Conservation (phyloP, 2,329 filamentous ascomycete genomes). For the Dactylellina haptotyla region DNA sequence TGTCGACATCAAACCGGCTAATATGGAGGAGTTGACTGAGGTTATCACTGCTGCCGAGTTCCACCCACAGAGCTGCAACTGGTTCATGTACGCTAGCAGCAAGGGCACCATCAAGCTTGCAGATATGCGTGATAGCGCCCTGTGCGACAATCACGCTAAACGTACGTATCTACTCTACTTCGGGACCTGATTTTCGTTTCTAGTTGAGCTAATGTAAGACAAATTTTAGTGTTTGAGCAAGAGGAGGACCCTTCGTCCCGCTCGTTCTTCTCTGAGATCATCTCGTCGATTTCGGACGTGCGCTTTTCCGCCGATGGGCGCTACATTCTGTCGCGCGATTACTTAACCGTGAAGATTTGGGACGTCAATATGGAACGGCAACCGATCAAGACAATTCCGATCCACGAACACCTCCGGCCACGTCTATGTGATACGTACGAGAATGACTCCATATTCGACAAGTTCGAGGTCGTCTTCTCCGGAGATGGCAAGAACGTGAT, state of each 20-base stretch:
- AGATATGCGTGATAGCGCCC: constrained; percentile 95
- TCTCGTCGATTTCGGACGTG: constrained; percentile 98
- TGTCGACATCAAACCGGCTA: constrained; percentile 98
- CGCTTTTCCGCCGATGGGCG: constrained; percentile 95
- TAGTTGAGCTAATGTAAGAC: constrained; percentile 53
- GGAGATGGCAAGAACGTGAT: constrained; percentile 99
- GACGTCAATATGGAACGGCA: constrained; percentile 99
- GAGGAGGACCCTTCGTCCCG: constrained; percentile 96
- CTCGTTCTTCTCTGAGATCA: constrained; percentile 99
- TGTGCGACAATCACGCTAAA: constrained; percentile 96
- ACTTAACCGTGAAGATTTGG: constrained; percentile 99
- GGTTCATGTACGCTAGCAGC: constrained; percentile 99
- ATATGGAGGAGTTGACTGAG: constrained; percentile 99
- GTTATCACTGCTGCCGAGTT: constrained; percentile 99
- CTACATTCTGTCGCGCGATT: constrained; percentile 97
- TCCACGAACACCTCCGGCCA: constrained; percentile 94
- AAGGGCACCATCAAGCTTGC: constrained; percentile 99
- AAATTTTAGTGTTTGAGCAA: constrained; percentile 90
- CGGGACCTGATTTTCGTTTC: neutral
- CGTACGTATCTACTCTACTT: constrained; percentile 68
- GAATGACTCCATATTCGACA: constrained; percentile 99
- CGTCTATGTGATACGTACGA: constrained; percentile 97
- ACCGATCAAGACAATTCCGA: constrained; percentile 97
- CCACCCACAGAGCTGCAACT: constrained; percentile 96
- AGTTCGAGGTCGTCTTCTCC: constrained; percentile 99